Evolutionary conservation across 2,329 filamentous ascomycete genomes (phyloP), one percentile per base, ranked within the genome.

Genomic region (Cadophora sp.): DNA sequence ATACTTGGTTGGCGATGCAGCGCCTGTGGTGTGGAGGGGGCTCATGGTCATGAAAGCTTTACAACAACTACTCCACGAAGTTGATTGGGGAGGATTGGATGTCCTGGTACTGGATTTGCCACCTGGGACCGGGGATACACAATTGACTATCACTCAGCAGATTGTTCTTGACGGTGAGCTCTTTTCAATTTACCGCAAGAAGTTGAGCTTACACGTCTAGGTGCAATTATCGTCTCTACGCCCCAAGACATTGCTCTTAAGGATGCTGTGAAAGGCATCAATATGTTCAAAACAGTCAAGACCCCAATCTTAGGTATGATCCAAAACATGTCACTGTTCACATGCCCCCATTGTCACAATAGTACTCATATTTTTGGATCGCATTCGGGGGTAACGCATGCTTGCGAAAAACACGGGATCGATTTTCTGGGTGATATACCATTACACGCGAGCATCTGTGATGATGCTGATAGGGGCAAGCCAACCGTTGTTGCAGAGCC

Each of bases 41-140:
- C 86, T 97, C 2, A 97, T 99, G 94, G 92, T 98, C 16, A 97
- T 97, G 86, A 99, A 98, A 77, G 96, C 96, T 0, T 86, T 99
- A 72, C 94, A 97, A 74, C 96, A 99, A 78, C 88, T 99, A 5
- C 86, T 99, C 8, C 95, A 97, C 78, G 93, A 97, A 73, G 96
- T 99, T 0, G 92, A 96, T 64, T 99, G 96, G 96, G 93, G 91
- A 16, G 90, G 90, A 14, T 83, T 99, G 2, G 96, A 99, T 78
- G 82, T 98, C 1, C 84, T 99, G 0, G 91, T 99, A 3, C 83
- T 99, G 2, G 96, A 99, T 78, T 81, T 99, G 60, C 96, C 96
- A 0, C 96, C 96, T 0, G 96, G 96, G 2, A 99, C 96, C 0
- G 96, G 96, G 27, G 96, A 99, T 76, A 95, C 95, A 0, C 96